Conservation (phyloP, 2,329 filamentous ascomycete genomes). For the Ophiocordyceps camponoti-rufipedis region DNA sequence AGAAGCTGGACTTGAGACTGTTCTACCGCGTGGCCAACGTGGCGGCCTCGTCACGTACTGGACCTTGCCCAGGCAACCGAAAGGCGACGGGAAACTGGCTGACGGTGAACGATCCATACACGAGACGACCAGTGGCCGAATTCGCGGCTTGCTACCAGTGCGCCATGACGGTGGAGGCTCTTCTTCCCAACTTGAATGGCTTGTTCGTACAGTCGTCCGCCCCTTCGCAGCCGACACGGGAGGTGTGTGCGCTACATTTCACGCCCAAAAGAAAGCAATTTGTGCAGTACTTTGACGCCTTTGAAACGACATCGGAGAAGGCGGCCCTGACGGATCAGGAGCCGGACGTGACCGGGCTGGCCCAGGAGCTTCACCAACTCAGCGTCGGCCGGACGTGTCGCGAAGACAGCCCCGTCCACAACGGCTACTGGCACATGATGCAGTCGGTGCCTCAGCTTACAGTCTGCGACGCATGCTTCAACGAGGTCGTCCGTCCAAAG, state of each 20-base stretch:
- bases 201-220: constrained; percentile 39
- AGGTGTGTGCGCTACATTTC: constrained; percentile 53
- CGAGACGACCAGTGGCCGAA: constrained; percentile 41
- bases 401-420: constrained; percentile 41
- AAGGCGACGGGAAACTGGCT: constrained; percentile 51
- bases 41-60: constrained; percentile 24
- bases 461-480: constrained; percentile 75
- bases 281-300: constrained; percentile 37
- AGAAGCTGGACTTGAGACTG: constrained; percentile 45
- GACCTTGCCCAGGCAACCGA: constrained; percentile 37
- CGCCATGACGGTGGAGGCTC: constrained; percentile 47
- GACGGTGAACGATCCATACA: constrained; percentile 51
- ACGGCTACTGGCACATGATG: constrained; percentile 60
- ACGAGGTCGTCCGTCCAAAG: constrained; percentile 57
- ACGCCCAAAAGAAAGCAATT: constrained; percentile 32
- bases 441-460: constrained; percentile 58
- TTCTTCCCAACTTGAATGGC: constrained; percentile 55
- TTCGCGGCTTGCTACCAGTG: constrained; percentile 66
- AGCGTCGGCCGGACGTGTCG: constrained; percentile 43
- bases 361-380: constrained; percentile 43
- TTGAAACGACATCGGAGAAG: constrained; percentile 38
- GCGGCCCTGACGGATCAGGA: constrained; percentile 24
- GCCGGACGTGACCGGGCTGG: constrained; percentile 42
- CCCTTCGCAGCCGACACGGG: constrained; percentile 24
- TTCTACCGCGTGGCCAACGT: constrained; percentile 52